phyloP scores from a whole-genome alignment of 768 basidiomycete genomes.

The Russula lepida region DNA sequence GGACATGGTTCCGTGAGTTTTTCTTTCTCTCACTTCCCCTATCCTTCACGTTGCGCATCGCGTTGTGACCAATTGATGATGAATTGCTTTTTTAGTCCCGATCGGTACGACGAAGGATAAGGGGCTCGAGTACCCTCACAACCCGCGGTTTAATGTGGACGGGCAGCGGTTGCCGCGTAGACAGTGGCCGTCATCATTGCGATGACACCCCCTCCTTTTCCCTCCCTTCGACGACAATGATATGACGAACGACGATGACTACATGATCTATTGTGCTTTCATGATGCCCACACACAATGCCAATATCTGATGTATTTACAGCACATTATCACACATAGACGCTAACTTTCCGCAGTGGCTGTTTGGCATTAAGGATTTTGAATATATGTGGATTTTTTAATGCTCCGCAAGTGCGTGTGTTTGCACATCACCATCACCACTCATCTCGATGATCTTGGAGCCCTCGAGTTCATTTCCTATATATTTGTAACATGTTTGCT shows the following conservation, averaged over 20 bases:
- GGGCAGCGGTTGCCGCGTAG: conserved; percentile 57
- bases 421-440: no score
- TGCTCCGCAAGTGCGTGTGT: no score
- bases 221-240: neutral
- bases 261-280: neutral
- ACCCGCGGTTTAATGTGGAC: conserved; percentile 63
- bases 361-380: neutral
- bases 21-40: neutral
- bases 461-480: no score
- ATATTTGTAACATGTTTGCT: no score
- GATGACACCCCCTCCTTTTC: conserved; percentile 27
- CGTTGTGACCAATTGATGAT: neutral
- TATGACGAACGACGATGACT: neutral
- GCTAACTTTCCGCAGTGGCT: neutral
- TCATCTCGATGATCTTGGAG: no score
- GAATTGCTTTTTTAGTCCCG: conserved; percentile 29
- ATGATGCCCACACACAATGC: neutral
- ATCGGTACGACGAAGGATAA: conserved; percentile 48
- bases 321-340: neutral
- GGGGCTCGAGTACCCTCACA: conserved; percentile 56
- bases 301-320: neutral
- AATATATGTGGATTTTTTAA: neutral
- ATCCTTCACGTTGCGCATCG: neutral
- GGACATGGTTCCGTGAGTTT: conserved; percentile 76
- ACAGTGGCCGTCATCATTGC: conserved; percentile 65